phyloP scores from a whole-genome alignment of 2,329 filamentous ascomycete genomes.

The Colletotrichum graminicola region DNA sequence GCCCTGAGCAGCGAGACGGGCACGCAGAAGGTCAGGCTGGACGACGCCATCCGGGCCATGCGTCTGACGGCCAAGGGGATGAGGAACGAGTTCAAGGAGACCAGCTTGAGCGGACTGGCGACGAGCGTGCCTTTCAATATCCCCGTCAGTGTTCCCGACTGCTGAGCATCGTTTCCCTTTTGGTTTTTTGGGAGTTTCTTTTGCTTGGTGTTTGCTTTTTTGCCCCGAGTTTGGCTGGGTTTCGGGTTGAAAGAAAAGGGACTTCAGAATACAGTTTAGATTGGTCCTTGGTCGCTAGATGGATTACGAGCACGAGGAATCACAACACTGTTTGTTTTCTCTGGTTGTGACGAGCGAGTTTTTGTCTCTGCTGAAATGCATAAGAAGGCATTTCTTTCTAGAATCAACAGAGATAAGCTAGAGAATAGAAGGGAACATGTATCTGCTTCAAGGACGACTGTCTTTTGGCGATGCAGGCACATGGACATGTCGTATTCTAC shows the following conservation, averaged over 20 bases:
- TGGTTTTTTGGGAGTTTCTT: no score
- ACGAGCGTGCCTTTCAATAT: slow-evolving; percentile 64
- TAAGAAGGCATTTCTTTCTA: neutral
- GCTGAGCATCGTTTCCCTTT: slow-evolving; percentile 47
- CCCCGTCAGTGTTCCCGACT: slow-evolving; percentile 65
- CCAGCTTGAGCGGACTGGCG: slow-evolving; percentile 62
- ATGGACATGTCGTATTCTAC: neutral
- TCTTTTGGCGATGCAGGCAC: neutral
- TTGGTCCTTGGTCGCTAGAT: neutral
- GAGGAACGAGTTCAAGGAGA: slow-evolving; percentile 67
- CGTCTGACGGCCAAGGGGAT: slow-evolving; percentile 63
- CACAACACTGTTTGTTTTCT: neutral
- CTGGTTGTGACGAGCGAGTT: neutral
- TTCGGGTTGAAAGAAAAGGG: neutral
- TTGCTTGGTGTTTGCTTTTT: no score
- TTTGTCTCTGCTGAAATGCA: neutral
- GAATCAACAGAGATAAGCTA: neutral
- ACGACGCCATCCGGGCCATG: slow-evolving; percentile 65
- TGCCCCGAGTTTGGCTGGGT: neutral
- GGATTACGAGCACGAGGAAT: neutral
- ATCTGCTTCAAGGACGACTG: neutral
- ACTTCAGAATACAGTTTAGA: neutral
- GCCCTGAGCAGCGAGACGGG: slow-evolving; percentile 59
- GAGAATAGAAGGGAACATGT: neutral
- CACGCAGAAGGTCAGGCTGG: slow-evolving; percentile 62